Percentiles rank a stretch among this genome's conserved stretches.
Evolutionary conservation across 2,329 filamentous ascomycete species (phyloP).

Genomic region (Claviceps sp.): DNA sequence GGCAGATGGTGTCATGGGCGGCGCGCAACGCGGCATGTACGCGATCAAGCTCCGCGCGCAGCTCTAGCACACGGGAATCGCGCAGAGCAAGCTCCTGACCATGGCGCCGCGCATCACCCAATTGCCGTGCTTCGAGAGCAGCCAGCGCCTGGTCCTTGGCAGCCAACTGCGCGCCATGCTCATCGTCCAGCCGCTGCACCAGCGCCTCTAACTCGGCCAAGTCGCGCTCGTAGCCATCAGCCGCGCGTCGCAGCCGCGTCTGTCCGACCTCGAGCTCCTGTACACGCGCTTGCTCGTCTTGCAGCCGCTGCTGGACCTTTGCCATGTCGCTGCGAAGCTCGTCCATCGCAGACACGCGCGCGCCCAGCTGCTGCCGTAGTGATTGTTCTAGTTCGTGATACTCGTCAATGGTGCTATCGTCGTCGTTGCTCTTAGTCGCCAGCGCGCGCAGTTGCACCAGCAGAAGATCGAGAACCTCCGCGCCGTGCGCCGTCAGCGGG

Average conservation of each 20-base stretch:
- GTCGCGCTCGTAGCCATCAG: constrained; percentile 40
- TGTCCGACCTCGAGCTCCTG: constrained; percentile 36
- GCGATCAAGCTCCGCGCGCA: constrained; percentile 34
- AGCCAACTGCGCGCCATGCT: constrained; percentile 12
- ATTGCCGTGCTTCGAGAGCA: constrained; percentile 28
- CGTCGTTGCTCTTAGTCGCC: constrained; percentile 30
- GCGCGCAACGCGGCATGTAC: constrained; percentile 30
- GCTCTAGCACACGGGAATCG: constrained; percentile 35
- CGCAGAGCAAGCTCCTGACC: constrained; percentile 35
- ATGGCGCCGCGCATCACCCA: constrained; percentile 27
- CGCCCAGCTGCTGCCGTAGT: constrained; percentile 42
- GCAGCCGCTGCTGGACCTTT: constrained; percentile 19
- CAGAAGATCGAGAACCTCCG: constrained; percentile 42
- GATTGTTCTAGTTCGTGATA: constrained; percentile 43
- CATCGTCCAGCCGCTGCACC: constrained; percentile 32
- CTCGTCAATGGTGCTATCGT: constrained; percentile 44
- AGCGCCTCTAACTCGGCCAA: constrained; percentile 39
- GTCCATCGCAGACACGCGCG: constrained; percentile 38
- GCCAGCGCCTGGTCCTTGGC: constrained; percentile 24
- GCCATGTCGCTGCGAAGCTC: constrained; percentile 28
- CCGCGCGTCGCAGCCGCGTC: constrained; percentile 35
- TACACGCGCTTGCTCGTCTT: constrained; percentile 26
- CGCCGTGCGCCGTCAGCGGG: constrained; percentile 37
- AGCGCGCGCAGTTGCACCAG: constrained; percentile 37
- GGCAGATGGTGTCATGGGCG: constrained; percentile 32